These are phyloP conservation scores for Suillus weaverae DNA, from an alignment of 768 basidiomycete species.

Conservation along the genomic window DNA sequence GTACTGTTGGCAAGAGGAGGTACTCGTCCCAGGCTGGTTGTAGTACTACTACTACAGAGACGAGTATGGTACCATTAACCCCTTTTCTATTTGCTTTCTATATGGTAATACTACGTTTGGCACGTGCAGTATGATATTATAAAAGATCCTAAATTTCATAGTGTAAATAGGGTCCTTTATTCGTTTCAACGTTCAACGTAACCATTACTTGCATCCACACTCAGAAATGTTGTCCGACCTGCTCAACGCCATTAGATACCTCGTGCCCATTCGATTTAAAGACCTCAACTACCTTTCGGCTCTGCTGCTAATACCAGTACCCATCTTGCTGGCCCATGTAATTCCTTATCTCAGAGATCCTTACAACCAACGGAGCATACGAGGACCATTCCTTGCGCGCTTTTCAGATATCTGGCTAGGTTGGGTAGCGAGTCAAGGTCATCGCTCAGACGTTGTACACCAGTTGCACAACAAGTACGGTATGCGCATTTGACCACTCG, in stretches of 20 bases:
- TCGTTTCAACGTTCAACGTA: neutral
- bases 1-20: too few relatives aligned
- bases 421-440: slow-evolving; percentile 60
- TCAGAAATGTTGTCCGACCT: neutral
- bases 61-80: too few relatives aligned
- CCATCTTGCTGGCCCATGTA: slow-evolving; percentile 32
- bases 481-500: slow-evolving; percentile 28
- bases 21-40: too few relatives aligned
- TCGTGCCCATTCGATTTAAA: neutral
- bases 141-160: too few relatives aligned
- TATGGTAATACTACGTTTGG: too few relatives aligned
- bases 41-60: too few relatives aligned
- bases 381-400: slow-evolving; percentile 71
- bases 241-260: neutral
- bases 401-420: slow-evolving; percentile 78
- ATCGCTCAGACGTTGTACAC: slow-evolving; percentile 76
- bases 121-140: too few relatives aligned
- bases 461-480: slow-evolving; percentile 73
- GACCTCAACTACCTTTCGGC: slow-evolving; percentile 8
- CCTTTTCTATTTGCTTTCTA: too few relatives aligned
- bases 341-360: slow-evolving; percentile 57
- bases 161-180: neutral
- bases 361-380: slow-evolving; percentile 56
- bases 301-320: slow-evolving; percentile 14
- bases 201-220: too few relatives aligned